phyloP scores from a whole-genome alignment of 2,329 filamentous ascomycete genomes.

The Phialophora chinensis region DNA sequence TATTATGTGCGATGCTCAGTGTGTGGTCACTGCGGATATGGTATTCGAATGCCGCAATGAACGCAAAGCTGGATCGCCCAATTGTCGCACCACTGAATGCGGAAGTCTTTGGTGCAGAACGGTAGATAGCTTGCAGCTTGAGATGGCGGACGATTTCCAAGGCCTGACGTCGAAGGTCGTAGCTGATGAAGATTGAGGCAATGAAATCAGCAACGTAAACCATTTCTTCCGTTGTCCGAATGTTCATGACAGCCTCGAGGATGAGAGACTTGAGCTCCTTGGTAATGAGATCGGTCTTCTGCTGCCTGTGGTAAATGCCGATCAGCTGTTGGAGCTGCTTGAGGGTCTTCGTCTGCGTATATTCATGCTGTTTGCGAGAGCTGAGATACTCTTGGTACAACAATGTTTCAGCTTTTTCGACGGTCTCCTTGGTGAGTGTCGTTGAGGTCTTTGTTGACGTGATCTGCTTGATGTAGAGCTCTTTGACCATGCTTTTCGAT shows the following conservation, averaged over 20 bases:
- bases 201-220: slow-evolving; percentile 50
- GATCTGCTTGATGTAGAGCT: slow-evolving; percentile 27
- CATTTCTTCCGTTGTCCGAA: slow-evolving; percentile 46
- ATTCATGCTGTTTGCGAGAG: slow-evolving; percentile 45
- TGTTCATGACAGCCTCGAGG: slow-evolving; percentile 46
- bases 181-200: slow-evolving; percentile 53
- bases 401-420: slow-evolving; percentile 18
- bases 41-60: slow-evolving; percentile 54
- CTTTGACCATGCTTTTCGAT: slow-evolving; percentile 23
- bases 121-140: slow-evolving; percentile 57
- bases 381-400: slow-evolving; percentile 30
- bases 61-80: slow-evolving; percentile 49
- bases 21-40: slow-evolving; percentile 47
- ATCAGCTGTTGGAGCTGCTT: slow-evolving; percentile 47
- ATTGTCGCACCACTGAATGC: slow-evolving; percentile 39
- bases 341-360: slow-evolving; percentile 50
- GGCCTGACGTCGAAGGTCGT: slow-evolving; percentile 50
- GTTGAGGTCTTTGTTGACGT: slow-evolving; percentile 17
- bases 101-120: slow-evolving; percentile 43
- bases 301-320: slow-evolving; percentile 45
- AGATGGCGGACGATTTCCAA: slow-evolving; percentile 54
- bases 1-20: slow-evolving; percentile 48
- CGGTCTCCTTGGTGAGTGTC: slow-evolving; percentile 24
- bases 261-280: slow-evolving; percentile 42
- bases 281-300: slow-evolving; percentile 43